Conservation (phyloP, 768 basidiomycete genomes). For the Auricularia cornea region DNA sequence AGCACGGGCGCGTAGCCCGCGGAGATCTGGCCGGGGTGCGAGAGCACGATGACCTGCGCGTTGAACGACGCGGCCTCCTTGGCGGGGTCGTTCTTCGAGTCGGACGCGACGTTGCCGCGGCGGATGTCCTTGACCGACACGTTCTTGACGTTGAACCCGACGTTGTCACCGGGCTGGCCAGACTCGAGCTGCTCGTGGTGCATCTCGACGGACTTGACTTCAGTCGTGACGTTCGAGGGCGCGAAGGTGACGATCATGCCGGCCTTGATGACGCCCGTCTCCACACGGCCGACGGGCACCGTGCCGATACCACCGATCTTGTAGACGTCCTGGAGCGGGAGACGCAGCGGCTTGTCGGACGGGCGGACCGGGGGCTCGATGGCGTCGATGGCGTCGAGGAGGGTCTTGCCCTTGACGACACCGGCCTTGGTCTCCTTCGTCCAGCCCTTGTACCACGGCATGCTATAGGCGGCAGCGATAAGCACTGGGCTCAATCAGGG, state of each 20-base stretch:
- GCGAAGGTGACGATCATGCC: conserved; percentile 99
- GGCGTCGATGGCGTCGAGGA: conserved; percentile 98
- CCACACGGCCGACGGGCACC: conserved; percentile 99
- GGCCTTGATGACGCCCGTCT: conserved; percentile 99
- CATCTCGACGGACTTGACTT: conserved; percentile 99
- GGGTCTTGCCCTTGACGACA: conserved; percentile 94
- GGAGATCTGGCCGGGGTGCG: conserved; percentile 99
- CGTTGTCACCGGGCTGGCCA: conserved; percentile 97
- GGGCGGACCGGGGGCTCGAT: conserved; percentile 97
- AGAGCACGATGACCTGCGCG: conserved; percentile 99
- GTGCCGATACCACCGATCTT: conserved; percentile 99
- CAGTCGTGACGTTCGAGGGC: conserved; percentile 96
- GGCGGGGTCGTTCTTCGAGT: conserved; percentile 99
- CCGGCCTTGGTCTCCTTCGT: conserved; percentile 92
- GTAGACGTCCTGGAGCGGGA: conserved; percentile 99
- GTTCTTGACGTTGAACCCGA: conserved; percentile 99
- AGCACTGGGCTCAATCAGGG: conserved; percentile 5
- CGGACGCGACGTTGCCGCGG: conserved; percentile 98
- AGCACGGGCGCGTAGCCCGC: conserved; percentile 98
- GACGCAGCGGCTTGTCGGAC: conserved; percentile 99
- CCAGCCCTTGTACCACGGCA: conserved; percentile 99
- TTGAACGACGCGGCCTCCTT: conserved; percentile 99
- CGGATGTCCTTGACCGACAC: conserved; percentile 99
- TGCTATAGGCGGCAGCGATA: conserved; percentile 40
- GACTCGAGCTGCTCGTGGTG: conserved; percentile 95